A percentile compares a stretch with the other conserved stretches of the same genome.
Conservation (phyloP, 2,329 filamentous ascomycete species). For the Elsinoe perseae region DNA sequence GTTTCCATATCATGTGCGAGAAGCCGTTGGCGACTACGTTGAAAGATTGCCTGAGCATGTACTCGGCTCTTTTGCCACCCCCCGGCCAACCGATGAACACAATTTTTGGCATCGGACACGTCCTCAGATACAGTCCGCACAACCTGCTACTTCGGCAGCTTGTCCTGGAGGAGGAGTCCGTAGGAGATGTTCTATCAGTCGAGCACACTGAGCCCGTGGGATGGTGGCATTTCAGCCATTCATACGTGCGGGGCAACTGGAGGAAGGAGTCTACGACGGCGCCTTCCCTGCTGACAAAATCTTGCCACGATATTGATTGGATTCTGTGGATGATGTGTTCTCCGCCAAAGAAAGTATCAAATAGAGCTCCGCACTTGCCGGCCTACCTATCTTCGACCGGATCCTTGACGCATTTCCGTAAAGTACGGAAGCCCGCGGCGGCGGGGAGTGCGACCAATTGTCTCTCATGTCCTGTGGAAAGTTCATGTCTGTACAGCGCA, state of each 20-base stretch:
- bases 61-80: constrained; percentile 44
- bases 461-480: constrained; percentile 66
- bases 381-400: constrained; percentile 68
- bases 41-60: constrained; percentile 69
- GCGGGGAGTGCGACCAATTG: constrained; percentile 82
- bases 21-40: constrained; percentile 83
- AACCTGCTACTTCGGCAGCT: constrained; percentile 77
- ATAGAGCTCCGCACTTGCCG: constrained; percentile 60
- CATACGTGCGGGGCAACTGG: constrained; percentile 92
- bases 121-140: constrained; percentile 86
- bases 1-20: constrained; percentile 84
- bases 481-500: constrained; percentile 75
- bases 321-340: constrained; percentile 84
- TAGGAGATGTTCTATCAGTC: constrained; percentile 78
- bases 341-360: constrained; percentile 40
- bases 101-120: constrained; percentile 88
- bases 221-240: constrained; percentile 92
- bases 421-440: constrained; percentile 62
- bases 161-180: constrained; percentile 62
- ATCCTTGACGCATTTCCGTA: constrained; percentile 68
- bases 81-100: constrained; percentile 25
- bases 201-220: constrained; percentile 93
- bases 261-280: constrained; percentile 68
- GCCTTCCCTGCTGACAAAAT: constrained; percentile 84
- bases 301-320: constrained; percentile 92